A percentile compares a stretch with the other conserved stretches of the same genome.
These are phyloP conservation scores for Euphorbia peplus DNA, from an alignment of 345 rosid species.

Conservation along the genomic window DNA sequence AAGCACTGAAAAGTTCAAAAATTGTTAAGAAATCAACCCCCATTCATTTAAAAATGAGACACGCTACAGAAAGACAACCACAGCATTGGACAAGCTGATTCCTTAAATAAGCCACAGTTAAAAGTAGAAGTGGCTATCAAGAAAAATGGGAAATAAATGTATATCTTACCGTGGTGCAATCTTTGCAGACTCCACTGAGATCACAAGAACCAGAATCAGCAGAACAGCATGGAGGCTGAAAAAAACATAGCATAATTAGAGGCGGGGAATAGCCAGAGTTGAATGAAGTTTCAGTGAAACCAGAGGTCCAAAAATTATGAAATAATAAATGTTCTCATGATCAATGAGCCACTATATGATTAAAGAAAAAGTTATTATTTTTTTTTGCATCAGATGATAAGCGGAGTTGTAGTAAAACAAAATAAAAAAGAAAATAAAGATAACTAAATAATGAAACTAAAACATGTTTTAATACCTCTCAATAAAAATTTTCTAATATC, in stretches of 20 bases:
- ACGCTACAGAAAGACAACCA: background rate
- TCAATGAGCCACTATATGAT: background rate
- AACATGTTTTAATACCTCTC: background rate
- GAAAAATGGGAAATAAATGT: background rate
- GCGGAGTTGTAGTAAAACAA: too few species aligned
- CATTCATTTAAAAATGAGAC: slow-evolving; percentile 13
- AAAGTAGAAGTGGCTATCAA: background rate
- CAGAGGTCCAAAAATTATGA: slow-evolving; percentile 1
- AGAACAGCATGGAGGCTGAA: slow-evolving; percentile 88
- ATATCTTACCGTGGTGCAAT: slow-evolving; percentile 86
- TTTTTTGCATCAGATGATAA: too few species aligned
- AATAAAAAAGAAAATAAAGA: too few species aligned
- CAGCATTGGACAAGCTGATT: background rate
- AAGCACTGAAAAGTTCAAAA: slow-evolving; percentile 68
- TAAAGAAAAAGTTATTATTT: background rate
- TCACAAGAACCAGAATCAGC: slow-evolving; percentile 54
- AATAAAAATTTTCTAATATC: background rate
- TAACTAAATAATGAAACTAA: background rate
- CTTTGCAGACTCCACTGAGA: slow-evolving; percentile 69
- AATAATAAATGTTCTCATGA: background rate
- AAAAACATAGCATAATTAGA: background rate
- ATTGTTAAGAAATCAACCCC: slow-evolving; percentile 7
- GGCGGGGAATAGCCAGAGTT: background rate
- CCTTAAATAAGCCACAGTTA: slow-evolving; percentile 4
- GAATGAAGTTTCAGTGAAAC: background rate